phyloP scores from a whole-genome alignment of 495 filamentous ascomycete genomes.

The Apodospora peruviana region DNA sequence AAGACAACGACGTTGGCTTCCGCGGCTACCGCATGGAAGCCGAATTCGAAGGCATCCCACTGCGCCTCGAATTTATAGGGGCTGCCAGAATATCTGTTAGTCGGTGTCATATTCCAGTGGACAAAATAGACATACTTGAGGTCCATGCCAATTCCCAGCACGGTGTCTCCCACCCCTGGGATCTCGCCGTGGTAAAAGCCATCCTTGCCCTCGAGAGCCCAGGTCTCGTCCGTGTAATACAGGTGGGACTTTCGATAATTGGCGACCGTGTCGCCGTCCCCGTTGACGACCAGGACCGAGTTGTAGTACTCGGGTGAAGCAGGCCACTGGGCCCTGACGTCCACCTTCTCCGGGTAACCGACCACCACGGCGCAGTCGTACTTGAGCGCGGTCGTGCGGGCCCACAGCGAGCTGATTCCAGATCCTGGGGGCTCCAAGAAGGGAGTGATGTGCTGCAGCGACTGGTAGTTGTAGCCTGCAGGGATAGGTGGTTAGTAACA shows the following conservation, averaged over 20 bases:
- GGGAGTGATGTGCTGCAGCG: slow-evolving; percentile 68
- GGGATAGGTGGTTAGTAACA: not conserved
- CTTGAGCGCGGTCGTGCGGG: slow-evolving; percentile 62
- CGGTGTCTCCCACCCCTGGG: slow-evolving; percentile 51
- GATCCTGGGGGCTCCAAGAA: slow-evolving; percentile 71
- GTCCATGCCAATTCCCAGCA: slow-evolving; percentile 79
- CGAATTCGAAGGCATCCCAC: slow-evolving; percentile 79
- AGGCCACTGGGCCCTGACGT: slow-evolving; percentile 40
- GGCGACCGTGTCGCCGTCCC: slow-evolving; percentile 61
- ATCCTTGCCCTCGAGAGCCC: slow-evolving; percentile 69
- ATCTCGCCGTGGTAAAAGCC: slow-evolving; percentile 54
- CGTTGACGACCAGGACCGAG: slow-evolving; percentile 70
- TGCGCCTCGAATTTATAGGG: slow-evolving; percentile 75
- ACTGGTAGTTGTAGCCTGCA: slow-evolving; percentile 85
- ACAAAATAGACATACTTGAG: slow-evolving; percentile 46
- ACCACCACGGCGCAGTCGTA: slow-evolving; percentile 76
- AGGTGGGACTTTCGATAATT: slow-evolving; percentile 89
- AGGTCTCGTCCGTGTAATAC: slow-evolving; percentile 64
- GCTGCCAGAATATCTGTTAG: slow-evolving; percentile 10
- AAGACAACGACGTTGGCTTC: slow-evolving; percentile 69
- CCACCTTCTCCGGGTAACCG: slow-evolving; percentile 77
- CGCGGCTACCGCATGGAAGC: slow-evolving; percentile 63
- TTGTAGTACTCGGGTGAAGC: slow-evolving; percentile 66
- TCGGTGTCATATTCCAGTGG: not conserved
- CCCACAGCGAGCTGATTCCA: slow-evolving; percentile 78